Conservation (phyloP, 139 green algal genomes). For the Coelastrella sp. region DNA sequence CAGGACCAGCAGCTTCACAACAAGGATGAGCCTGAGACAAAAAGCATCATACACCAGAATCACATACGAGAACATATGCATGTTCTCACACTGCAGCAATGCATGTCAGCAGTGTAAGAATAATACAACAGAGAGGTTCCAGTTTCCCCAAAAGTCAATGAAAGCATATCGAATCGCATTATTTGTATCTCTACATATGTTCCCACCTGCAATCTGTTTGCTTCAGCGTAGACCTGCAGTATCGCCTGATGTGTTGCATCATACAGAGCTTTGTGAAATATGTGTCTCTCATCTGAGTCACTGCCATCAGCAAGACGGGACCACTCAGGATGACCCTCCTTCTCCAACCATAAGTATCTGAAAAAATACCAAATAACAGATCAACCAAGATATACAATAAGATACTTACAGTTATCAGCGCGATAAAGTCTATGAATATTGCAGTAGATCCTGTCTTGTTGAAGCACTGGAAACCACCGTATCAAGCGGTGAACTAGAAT, state of each 20-base stretch:
- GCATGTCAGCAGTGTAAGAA: no score
- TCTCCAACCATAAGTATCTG: constrained; percentile 20
- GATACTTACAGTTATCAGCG: no score
- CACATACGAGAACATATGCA: no score
- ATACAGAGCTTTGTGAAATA: constrained; percentile 43
- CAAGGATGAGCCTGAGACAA: neutral
- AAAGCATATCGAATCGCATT: neutral
- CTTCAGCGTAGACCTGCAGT: neutral
- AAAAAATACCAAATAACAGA: no score
- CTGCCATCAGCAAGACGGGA: neutral
- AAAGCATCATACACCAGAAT: no score
- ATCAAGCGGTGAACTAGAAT: no score
- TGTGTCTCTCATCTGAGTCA: constrained; percentile 32
- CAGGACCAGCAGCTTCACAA: neutral
- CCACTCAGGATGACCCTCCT: constrained; percentile 8
- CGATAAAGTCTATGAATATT: no score
- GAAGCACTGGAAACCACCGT: no score
- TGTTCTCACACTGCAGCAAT: no score
- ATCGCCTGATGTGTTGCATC: constrained; percentile 27
- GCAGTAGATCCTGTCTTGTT: no score
- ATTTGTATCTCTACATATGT: neutral
- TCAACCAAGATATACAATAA: no score
- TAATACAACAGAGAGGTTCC: neutral
- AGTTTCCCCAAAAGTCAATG: no score
- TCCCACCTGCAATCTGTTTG: constrained; percentile 31